Percentiles rank a stretch among this genome's conserved stretches.
Evolutionary conservation across 2,329 filamentous ascomycete species (phyloP).

Genomic region (Hirsutella rhossiliensis): DNA sequence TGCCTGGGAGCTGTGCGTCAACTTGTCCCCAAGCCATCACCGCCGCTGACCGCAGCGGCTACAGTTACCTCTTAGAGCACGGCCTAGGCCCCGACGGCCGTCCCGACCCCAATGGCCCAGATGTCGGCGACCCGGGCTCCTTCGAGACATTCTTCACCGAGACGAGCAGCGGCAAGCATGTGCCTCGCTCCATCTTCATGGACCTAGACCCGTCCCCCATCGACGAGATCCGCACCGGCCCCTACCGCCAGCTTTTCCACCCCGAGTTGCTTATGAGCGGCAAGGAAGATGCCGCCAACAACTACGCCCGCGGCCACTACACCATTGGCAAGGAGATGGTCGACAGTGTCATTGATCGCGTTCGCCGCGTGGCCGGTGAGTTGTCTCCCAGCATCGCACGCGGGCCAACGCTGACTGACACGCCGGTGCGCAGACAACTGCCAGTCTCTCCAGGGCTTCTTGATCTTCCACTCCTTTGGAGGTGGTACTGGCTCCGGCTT

Average conservation of each 20-base stretch:
- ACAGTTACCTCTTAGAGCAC: slow-evolving; percentile 61
- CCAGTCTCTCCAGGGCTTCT: slow-evolving; percentile 59
- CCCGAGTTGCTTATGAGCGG: slow-evolving; percentile 60
- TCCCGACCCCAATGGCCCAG: slow-evolving; percentile 47
- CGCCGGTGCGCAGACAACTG: slow-evolving; percentile 46
- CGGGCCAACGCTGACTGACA: neutral
- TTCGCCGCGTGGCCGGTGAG: slow-evolving; percentile 57
- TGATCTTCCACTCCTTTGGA: slow-evolving; percentile 65
- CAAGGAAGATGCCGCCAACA: slow-evolving; percentile 69
- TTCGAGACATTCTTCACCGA: slow-evolving; percentile 66
- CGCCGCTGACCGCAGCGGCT: slow-evolving; percentile 11
- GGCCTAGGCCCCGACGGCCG: slow-evolving; percentile 54
- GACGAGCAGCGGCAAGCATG: slow-evolving; percentile 59
- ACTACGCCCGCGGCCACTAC: slow-evolving; percentile 67
- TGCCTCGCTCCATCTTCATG: slow-evolving; percentile 60
- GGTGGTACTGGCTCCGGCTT: slow-evolving; percentile 64
- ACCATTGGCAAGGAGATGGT: slow-evolving; percentile 69
- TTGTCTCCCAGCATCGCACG: slow-evolving; percentile 1
- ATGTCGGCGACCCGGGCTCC: slow-evolving; percentile 48
- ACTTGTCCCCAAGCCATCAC: neutral
- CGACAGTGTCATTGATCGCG: slow-evolving; percentile 56
- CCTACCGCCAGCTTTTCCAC: slow-evolving; percentile 59
- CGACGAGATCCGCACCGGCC: slow-evolving; percentile 59
- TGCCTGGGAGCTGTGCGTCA: slow-evolving; percentile 62
- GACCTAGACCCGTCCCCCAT: slow-evolving; percentile 63